These are phyloP conservation scores for Pelargonium myrrhifolium DNA, from an alignment of 441 rosid genomes.

Conservation along the genomic window DNA sequence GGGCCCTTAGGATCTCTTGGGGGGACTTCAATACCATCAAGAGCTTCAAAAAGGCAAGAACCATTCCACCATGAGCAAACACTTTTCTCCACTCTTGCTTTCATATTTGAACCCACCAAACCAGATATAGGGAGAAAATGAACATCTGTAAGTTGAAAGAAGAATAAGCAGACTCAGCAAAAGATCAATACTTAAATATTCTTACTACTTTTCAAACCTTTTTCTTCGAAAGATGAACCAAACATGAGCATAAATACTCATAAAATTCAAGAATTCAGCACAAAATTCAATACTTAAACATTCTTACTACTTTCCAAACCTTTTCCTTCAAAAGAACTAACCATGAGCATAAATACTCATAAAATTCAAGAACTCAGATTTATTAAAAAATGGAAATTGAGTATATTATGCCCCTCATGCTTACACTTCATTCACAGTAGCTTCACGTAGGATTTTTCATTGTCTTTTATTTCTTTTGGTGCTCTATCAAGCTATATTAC, in stretches of 20 bases:
- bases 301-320: neutral
- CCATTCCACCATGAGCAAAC: constrained; percentile 89
- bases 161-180: neutral
- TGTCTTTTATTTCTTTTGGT: neutral
- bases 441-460: neutral
- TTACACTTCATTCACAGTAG: neutral
- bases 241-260: no score
- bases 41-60: constrained; percentile 80
- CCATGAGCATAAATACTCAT: no score
- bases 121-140: constrained; percentile 87
- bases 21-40: constrained; percentile 76
- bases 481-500: constrained; percentile 2
- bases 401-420: neutral
- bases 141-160: constrained; percentile 50
- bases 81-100: constrained; percentile 51
- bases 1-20: constrained; percentile 86
- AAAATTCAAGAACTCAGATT: no score
- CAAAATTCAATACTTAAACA: neutral
- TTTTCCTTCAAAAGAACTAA: neutral
- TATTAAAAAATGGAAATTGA: no score
- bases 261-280: no score
- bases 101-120: constrained; percentile 67
- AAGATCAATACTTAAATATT: neutral
- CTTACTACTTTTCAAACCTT: neutral
- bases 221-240: neutral